A percentile compares a stretch with the other conserved stretches of the same genome.
These are phyloP conservation scores for Pseudocercospora fuligena DNA, from an alignment of 2,329 filamentous ascomycete species.

Conservation along the genomic window DNA sequence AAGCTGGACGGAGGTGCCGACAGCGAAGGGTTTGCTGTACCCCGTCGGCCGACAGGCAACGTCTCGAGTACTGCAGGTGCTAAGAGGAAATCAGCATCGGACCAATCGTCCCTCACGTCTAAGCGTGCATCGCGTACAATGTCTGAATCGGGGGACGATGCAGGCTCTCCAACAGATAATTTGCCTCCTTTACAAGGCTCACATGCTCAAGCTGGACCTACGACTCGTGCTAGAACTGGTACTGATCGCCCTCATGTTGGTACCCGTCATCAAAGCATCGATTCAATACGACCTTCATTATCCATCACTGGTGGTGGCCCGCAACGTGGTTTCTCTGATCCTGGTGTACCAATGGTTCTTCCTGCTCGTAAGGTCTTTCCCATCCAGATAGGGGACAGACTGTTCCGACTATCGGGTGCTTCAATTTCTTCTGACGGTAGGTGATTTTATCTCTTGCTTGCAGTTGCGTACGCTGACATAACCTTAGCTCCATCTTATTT, in stretches of 20 bases:
- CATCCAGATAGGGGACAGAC: slow-evolving; percentile 70
- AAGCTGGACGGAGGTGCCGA: slow-evolving; percentile 13
- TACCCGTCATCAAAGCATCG: slow-evolving; percentile 10
- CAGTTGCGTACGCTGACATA: slow-evolving; percentile 49
- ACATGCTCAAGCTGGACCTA: slow-evolving; percentile 19
- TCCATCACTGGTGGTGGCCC: slow-evolving; percentile 8
- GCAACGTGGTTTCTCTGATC: slow-evolving; percentile 26
- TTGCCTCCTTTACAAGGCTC: slow-evolving; percentile 10
- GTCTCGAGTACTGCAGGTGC: slow-evolving; percentile 17
- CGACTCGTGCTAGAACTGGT: slow-evolving; percentile 13
- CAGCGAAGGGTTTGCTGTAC: slow-evolving; percentile 23
- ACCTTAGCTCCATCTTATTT: slow-evolving; percentile 89
- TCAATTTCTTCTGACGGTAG: slow-evolving; percentile 74
- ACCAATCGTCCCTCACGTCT: slow-evolving; percentile 10
- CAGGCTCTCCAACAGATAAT: slow-evolving; percentile 18
- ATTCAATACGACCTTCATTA: slow-evolving; percentile 17
- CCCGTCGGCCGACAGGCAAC: slow-evolving; percentile 16
- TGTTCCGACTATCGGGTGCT: slow-evolving; percentile 72
- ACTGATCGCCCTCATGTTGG: slow-evolving; percentile 13
- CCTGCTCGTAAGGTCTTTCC: slow-evolving; percentile 74
- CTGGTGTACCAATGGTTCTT: slow-evolving; percentile 51
- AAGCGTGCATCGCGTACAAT: slow-evolving; percentile 28
- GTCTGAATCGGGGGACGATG: slow-evolving; percentile 25
- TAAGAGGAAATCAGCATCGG: slow-evolving; percentile 32
- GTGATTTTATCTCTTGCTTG: slow-evolving; percentile 33